These are phyloP conservation scores for Globisporangium camurandrum DNA, from an alignment of 352 stramenopile species.

Conservation along the genomic window DNA sequence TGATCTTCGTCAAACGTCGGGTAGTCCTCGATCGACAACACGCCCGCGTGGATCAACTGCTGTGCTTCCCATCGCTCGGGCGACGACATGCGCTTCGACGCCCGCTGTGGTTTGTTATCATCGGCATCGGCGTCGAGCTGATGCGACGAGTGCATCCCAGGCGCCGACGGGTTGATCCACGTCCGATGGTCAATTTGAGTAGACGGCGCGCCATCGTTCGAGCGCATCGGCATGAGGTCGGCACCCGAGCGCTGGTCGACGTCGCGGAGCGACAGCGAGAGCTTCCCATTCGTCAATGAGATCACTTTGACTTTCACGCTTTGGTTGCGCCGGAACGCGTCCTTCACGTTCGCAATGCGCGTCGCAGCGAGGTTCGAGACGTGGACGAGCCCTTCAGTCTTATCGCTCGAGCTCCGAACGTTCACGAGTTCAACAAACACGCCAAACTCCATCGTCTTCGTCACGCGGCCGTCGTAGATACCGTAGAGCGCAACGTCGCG, in stretches of 20 bases:
- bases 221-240: slow-evolving; percentile 93
- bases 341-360: slow-evolving; percentile 84
- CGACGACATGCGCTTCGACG: slow-evolving; percentile 89
- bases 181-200: slow-evolving; percentile 61
- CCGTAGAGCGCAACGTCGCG: slow-evolving; percentile 83
- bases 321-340: slow-evolving; percentile 84
- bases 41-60: slow-evolving; percentile 97
- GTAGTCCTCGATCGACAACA: slow-evolving; percentile 97
- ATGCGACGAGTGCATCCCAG: slow-evolving; percentile 61
- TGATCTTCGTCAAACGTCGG: slow-evolving; percentile 96
- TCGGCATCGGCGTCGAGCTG: slow-evolving; percentile 68
- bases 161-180: slow-evolving; percentile 83
- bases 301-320: slow-evolving; percentile 97
- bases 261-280: slow-evolving; percentile 96
- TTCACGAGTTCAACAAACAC: slow-evolving; percentile 92
- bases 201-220: slow-evolving; percentile 42
- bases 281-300: slow-evolving; percentile 81
- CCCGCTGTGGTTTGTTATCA: slow-evolving; percentile 62
- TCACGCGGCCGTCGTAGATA: slow-evolving; percentile 93
- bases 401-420: slow-evolving; percentile 23
- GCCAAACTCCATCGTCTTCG: slow-evolving; percentile 96
- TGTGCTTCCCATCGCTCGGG: slow-evolving; percentile 96
- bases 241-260: slow-evolving; percentile 93
- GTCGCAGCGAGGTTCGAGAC: slow-evolving; percentile 88
- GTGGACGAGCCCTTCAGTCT: slow-evolving; percentile 93